Base-by-base conservation (phyloP, 768 basidiomycete species). In the Boletus rubropictus region DNA sequence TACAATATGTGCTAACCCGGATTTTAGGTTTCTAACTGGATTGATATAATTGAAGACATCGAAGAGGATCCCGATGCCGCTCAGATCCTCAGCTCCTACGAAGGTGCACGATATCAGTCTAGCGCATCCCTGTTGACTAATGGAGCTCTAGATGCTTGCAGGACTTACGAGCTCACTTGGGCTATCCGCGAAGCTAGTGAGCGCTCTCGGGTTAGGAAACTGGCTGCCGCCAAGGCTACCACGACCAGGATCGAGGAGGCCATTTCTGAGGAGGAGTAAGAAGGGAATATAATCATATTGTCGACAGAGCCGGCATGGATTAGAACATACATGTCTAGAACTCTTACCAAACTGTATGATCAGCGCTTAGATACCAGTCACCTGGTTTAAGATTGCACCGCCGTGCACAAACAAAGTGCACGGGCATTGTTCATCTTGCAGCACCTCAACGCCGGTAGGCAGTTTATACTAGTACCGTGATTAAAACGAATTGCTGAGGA, bases 141-240 rank as follows among this genome's bases (percentile, higher is more conserved):
- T 12, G 54, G 32, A 25, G 10, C 15, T 53, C 2, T 50, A 89
- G 88, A 92, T 68, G 91, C 91, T 35, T 85, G 83, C 57, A 82
- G 78, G 68, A 86, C 91, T 7, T 95, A 95, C 56, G 83, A 94
- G 64, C 74, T 95, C 51, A 94, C 91, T 20, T 95, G 92, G 92
- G 89, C 91, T 24, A 94, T 95, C 63, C 84, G 91, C 39, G 73
- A 79, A 52, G 84, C 89, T 27, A 80, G 80, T 54, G 88, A 91
- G 62, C 76, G 74, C 41, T 81, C 81, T 50, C 80, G 80, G 27
- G 72, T 65, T 12, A 68, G 66, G 20, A 79, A 66, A 51, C 56
- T 73, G 35, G 69, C 71, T 53, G 65, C 69, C 14, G 63, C 65
- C 48, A 62, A 51, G 40, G 58, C 64, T 28, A 58, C 66, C 40